Evolutionary conservation across 768 basidiomycete genomes (phyloP).

Genomic region (Royoungia palumana): DNA sequence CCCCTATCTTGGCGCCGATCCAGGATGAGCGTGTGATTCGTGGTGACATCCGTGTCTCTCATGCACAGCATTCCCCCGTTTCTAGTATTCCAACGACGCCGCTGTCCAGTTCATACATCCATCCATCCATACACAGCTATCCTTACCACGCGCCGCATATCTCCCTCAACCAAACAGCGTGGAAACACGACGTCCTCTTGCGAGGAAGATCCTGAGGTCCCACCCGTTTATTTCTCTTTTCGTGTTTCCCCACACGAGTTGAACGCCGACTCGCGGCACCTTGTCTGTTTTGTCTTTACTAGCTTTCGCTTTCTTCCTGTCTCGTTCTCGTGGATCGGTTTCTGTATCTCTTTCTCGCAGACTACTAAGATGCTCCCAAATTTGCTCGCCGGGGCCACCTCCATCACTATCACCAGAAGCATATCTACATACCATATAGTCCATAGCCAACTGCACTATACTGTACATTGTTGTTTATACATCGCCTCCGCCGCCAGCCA

Average conservation of each 20-base stretch:
- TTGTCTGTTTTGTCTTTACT: neutral
- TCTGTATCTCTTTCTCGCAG: conserved; percentile 23
- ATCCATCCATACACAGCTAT: conserved; percentile 40
- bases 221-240: neutral
- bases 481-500: conserved; percentile 4
- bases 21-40: conserved; percentile 39
- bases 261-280: conserved; percentile 3
- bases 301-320: conserved; percentile 2
- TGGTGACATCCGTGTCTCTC: conserved; percentile 29
- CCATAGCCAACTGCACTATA: conserved; percentile 27
- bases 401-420: conserved; percentile 28
- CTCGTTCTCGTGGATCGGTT: conserved; percentile 15
- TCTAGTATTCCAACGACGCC: conserved; percentile 33
- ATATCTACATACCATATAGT: conserved; percentile 34
- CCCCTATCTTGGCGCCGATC: conserved; percentile 55
- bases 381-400: neutral
- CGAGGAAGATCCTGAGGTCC: conserved; percentile 30
- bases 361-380: neutral
- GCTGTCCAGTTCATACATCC: conserved; percentile 38
- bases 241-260: neutral
- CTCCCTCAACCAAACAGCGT: conserved; percentile 38
- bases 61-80: conserved; percentile 29
- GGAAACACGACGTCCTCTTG: conserved; percentile 47
- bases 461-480: conserved; percentile 34
- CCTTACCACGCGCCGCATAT: conserved; percentile 38